Percentiles rank a stretch among this genome's conserved stretches.
phyloP scores from a whole-genome alignment of 768 basidiomycete species.

The Lactifluus pinguis region DNA sequence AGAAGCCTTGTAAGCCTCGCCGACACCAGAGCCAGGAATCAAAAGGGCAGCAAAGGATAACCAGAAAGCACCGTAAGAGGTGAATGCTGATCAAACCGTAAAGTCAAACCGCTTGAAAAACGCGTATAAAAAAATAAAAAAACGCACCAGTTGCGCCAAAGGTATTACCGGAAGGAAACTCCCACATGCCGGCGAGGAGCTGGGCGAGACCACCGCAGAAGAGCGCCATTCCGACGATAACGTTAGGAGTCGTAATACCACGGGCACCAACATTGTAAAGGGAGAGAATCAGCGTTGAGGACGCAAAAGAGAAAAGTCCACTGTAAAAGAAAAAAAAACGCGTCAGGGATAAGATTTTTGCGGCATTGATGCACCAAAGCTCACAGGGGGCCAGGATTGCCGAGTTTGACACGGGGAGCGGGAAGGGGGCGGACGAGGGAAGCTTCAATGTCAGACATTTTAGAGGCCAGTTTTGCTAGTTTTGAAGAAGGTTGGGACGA shows the following conservation, averaged over 20 bases:
- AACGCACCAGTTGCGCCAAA: conserved; percentile 66
- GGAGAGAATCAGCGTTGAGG: conserved; percentile 73
- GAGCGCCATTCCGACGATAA: conserved; percentile 79
- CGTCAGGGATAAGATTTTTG: conserved; percentile 27
- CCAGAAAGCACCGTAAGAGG: conserved; percentile 84
- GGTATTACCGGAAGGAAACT: conserved; percentile 43
- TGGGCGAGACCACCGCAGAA: conserved; percentile 81
- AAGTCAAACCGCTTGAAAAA: background rate
- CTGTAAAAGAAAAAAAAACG: conserved; percentile 49
- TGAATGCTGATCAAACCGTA: conserved; percentile 45
- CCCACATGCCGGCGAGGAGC: conserved; percentile 85
- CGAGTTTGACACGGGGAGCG: background rate
- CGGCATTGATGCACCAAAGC: conserved; percentile 17
- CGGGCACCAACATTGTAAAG: conserved; percentile 58
- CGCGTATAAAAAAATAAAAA: background rate
- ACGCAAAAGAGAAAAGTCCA: conserved; percentile 76
- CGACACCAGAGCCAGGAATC: conserved; percentile 60
- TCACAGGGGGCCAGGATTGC: conserved; percentile 36
- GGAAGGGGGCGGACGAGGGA: background rate
- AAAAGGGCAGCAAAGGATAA: conserved; percentile 69
- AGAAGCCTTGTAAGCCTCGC: conserved; percentile 36
- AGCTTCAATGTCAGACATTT: conserved; percentile 7
- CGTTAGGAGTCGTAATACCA: conserved; percentile 49
- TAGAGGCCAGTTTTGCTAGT: conserved; percentile 1
- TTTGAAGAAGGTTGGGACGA: background rate